phyloP scores from a whole-genome alignment of 2,329 filamentous ascomycete genomes.

The Plenodomus biglobosus region DNA sequence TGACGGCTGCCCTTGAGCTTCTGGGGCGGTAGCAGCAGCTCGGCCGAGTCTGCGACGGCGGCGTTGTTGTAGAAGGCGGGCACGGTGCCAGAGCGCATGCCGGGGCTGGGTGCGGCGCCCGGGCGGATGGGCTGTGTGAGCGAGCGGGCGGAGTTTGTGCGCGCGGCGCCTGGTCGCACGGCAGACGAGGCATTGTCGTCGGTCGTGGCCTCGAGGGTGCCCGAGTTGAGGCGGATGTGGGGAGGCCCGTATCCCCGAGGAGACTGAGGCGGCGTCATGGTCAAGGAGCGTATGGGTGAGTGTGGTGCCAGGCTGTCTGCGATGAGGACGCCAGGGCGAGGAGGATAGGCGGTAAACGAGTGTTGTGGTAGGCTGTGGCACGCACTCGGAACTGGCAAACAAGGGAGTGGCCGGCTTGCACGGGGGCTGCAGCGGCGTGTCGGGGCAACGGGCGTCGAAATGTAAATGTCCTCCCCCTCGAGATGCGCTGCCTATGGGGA shows the following conservation, averaged over 20 bases:
- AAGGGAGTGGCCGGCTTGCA: conserved; percentile 21
- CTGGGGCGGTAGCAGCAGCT: conserved; percentile 54
- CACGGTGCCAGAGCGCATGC: conserved; percentile 27
- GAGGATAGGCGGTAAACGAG: conserved; percentile 20
- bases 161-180: conserved; percentile 42
- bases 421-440: conserved; percentile 17
- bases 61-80: conserved; percentile 41
- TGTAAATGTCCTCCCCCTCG: conserved; percentile 15
- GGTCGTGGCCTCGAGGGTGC: conserved; percentile 54
- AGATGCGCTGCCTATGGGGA: conserved; percentile 3
- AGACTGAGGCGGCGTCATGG: conserved; percentile 34
- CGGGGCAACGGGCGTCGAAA: conserved; percentile 30
- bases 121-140: conserved; percentile 46
- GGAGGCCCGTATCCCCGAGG: conserved; percentile 48
- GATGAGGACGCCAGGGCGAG: conserved; percentile 21
- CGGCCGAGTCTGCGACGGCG: conserved; percentile 49
- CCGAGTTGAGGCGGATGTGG: conserved; percentile 67
- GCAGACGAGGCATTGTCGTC: conserved; percentile 33
- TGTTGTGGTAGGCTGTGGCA: conserved; percentile 36
- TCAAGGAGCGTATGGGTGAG: conserved; percentile 37
- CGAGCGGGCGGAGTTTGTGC: conserved; percentile 49
- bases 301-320: conserved; percentile 19
- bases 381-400: conserved; percentile 23
- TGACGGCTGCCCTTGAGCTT: conserved; percentile 52
- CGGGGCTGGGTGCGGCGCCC: conserved; percentile 37